phyloP scores from a whole-genome alignment of 495 filamentous ascomycete species.

The Trypethelium eluteriae region DNA sequence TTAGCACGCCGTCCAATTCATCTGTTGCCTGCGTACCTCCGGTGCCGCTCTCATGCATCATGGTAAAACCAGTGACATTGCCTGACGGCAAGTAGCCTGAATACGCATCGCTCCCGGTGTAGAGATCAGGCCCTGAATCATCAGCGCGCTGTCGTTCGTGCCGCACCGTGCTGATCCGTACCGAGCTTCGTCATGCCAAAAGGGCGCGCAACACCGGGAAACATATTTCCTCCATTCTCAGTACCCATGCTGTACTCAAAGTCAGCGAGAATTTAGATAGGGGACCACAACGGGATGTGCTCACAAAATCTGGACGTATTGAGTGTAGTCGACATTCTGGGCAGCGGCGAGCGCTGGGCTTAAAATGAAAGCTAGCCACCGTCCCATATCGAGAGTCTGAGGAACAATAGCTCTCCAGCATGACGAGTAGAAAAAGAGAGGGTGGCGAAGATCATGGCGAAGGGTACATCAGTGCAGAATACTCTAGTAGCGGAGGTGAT shows the following conservation, averaged over 20 bases:
- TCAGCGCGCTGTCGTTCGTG: neutral
- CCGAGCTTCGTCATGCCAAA: constrained; percentile 68
- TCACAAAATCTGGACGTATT: constrained; percentile 43
- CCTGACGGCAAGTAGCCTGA: constrained; percentile 55
- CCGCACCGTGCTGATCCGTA: neutral
- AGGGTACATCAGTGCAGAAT: neutral
- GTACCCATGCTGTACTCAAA: constrained; percentile 22
- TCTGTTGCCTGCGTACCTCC: constrained; percentile 38
- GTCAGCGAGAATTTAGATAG: constrained; percentile 29
- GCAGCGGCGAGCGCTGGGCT: neutral
- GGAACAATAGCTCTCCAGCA: neutral
- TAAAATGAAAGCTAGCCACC: neutral
- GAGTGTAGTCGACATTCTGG: constrained; percentile 35
- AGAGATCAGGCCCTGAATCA: constrained; percentile 45
- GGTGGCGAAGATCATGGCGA: neutral
- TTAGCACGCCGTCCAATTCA: neutral
- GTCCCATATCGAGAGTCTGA: neutral
- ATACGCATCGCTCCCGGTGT: constrained; percentile 51
- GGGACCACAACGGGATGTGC: constrained; percentile 1
- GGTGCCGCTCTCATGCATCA: constrained; percentile 70
- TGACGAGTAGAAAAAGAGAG: neutral
- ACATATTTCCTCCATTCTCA: constrained; percentile 55
- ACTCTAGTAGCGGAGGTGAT: neutral
- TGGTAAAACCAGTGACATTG: constrained; percentile 58
- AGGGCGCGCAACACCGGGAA: constrained; percentile 54